Percentiles rank a stretch among this genome's conserved stretches.
These are phyloP conservation scores for Boletus eberwhitei DNA, from an alignment of 768 basidiomycete species.

Conservation along the genomic window DNA sequence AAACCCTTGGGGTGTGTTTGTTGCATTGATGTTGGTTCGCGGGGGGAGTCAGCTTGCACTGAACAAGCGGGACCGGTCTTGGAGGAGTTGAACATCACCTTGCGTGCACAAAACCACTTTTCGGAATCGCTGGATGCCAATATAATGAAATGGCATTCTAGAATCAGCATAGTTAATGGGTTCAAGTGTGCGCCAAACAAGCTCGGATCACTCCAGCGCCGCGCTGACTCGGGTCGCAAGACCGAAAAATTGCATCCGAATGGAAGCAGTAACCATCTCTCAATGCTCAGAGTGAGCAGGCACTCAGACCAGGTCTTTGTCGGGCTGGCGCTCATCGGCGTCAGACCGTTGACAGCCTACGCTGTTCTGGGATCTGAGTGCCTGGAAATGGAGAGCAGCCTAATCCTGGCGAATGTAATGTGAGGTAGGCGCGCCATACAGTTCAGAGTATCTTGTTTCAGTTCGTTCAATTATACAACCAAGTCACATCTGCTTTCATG, in stretches of 20 bases:
- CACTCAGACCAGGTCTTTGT: neutral
- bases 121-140: neutral
- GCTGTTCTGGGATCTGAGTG: neutral
- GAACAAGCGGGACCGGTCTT: neutral
- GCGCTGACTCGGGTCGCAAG: neutral
- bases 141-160: slow-evolving; percentile 1
- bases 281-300: neutral
- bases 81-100: neutral
- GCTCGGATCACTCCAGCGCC: too few species aligned
- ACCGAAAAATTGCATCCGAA: neutral
- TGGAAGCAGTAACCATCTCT: neutral
- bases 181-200: neutral
- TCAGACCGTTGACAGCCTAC: neutral
- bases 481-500: neutral
- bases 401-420: too few species aligned
- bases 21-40: slow-evolving; percentile 2
- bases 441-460: neutral
- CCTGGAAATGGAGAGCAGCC: neutral
- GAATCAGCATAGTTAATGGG: neutral
- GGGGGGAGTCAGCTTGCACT: neutral
- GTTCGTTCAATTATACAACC: neutral
- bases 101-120: neutral
- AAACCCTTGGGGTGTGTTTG: neutral
- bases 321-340: neutral
- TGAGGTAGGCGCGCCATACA: neutral